Percentiles rank a stretch among this genome's conserved stretches.
These are phyloP conservation scores for Gaeumannomyces tritici DNA, from an alignment of 2,329 filamentous ascomycete genomes.

Conservation along the genomic window DNA sequence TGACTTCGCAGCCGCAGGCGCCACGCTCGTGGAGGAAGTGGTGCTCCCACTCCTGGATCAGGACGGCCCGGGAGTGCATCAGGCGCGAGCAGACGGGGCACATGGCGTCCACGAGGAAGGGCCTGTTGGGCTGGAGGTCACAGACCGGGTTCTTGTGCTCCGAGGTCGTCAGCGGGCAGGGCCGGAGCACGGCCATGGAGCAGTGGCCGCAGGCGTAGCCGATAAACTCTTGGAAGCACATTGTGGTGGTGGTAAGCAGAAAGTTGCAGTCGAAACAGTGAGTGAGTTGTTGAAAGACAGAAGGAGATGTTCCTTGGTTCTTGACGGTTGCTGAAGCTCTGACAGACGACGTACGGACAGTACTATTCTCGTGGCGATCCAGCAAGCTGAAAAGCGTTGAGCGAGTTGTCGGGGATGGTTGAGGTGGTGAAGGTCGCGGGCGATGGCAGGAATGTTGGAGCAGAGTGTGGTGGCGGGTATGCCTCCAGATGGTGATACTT, in stretches of 20 bases:
- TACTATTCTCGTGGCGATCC: not conserved
- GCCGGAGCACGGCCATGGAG: slow-evolving; percentile 25
- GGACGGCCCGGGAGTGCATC: slow-evolving; percentile 26
- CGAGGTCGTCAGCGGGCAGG: slow-evolving; percentile 32
- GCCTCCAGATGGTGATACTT: not conserved
- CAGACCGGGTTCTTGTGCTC: slow-evolving; percentile 25
- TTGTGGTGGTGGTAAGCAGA: slow-evolving; percentile 13
- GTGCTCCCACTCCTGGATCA: slow-evolving; percentile 31
- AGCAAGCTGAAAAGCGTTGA: not conserved
- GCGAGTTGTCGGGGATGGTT: not conserved
- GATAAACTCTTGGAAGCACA: slow-evolving; percentile 37
- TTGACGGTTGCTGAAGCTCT: not conserved
- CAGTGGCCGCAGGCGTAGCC: slow-evolving; percentile 39
- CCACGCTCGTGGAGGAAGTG: slow-evolving; percentile 35
- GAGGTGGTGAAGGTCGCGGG: not conserved
- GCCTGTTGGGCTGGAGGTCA: slow-evolving; percentile 16
- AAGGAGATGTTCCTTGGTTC: not conserved
- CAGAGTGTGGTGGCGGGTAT: not conserved
- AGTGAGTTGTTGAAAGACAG: not conserved
- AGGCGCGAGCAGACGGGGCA: slow-evolving; percentile 27
- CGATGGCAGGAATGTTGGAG: not conserved
- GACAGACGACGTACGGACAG: not conserved
- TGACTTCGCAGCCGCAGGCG: slow-evolving; percentile 25
- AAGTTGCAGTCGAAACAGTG: not conserved
- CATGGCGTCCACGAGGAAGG: slow-evolving; percentile 22